Evolutionary conservation across 2,329 filamentous ascomycete genomes (phyloP).

Genomic region (Talaromyces sp.): DNA sequence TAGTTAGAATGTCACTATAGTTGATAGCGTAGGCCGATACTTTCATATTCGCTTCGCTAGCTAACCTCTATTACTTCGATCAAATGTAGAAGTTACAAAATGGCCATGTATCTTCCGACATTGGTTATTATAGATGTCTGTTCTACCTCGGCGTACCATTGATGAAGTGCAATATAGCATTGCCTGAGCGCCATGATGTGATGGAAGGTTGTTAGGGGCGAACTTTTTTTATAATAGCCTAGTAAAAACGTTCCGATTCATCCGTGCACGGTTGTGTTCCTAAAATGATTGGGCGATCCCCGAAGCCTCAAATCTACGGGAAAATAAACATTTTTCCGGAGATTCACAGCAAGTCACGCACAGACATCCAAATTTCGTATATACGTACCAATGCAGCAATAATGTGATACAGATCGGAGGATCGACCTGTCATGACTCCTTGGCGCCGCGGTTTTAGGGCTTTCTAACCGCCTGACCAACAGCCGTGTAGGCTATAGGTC

Average conservation of each 20-base stretch:
- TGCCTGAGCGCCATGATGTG: too few relatives aligned
- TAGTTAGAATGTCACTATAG: not conserved
- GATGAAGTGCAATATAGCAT: too few relatives aligned
- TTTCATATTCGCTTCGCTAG: not conserved
- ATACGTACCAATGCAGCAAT: not conserved
- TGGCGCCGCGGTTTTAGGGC: not conserved
- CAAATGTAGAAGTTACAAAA: too few relatives aligned
- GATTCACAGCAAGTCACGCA: not conserved
- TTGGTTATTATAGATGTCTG: not conserved
- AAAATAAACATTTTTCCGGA: too few relatives aligned
- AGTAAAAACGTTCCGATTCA: not conserved
- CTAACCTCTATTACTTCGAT: not conserved
- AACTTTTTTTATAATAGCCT: too few relatives aligned
- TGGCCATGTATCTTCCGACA: too few relatives aligned
- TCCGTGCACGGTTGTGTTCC: too few relatives aligned
- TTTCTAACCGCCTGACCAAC: not conserved
- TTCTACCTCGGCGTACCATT: not conserved
- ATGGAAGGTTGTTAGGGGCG: too few relatives aligned
- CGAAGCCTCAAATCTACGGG: too few relatives aligned
- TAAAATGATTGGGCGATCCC: too few relatives aligned
- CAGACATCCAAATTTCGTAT: too few relatives aligned
- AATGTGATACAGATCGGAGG: not conserved
- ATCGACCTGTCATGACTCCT: not conserved
- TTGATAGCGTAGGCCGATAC: not conserved
- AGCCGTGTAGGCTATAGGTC: not conserved